Base-by-base conservation (phyloP, 768 basidiomycete species). In the Dacryopinax spathularia region DNA sequence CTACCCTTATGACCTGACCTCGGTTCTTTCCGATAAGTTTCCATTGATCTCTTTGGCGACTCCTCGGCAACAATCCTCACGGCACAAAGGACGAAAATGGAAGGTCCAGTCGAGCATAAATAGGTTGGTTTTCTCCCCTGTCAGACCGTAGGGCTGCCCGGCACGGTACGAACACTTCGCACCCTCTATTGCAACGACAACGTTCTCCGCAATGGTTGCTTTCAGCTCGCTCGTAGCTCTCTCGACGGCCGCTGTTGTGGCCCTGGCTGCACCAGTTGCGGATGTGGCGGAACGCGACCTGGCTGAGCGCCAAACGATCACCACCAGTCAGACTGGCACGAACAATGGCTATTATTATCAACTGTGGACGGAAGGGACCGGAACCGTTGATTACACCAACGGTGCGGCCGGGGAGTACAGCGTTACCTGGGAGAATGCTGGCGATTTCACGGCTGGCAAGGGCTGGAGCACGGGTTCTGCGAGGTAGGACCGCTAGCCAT, bases 391-490 rank as follows among this genome's bases (percentile, higher is more conserved):
- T 63, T 75, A 74, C 69, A 73, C 72, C 59, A 74, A 74, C 64
- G 68, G 67, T 7, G 69, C 65, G 41, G 71, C 36, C 15, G 75
- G 75, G 15, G 60, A 71, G 60, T 77, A 77, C 68, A 69, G 65
- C 61, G 63, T 78, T 33, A 68, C 66, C 25, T 75, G 75, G 75
- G 66, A 69, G 4, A 69, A 69, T 65, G 65, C 65, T 43, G 75
- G 72, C 39, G 74, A 77, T 68, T 68, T 76, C 35, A 75, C 77
- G n/a, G 77, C 70, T 60, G 77, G 77, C 35, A 74, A 76, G 60
- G 76, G 75, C 22, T 77, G 76, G 74, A 74, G 72, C 34, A 72
- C 75, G 18, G 76, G 76, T 59, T 63, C 69, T 62, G 69, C 75
- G 39, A 63, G 66, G 69, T 67, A 36, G 27, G 65, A 65, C 29